Evolutionary conservation across 2,329 filamentous ascomycete species (phyloP), one percentile per base, ranked within the genome.

Genomic region (Neofusicoccum sp.): DNA sequence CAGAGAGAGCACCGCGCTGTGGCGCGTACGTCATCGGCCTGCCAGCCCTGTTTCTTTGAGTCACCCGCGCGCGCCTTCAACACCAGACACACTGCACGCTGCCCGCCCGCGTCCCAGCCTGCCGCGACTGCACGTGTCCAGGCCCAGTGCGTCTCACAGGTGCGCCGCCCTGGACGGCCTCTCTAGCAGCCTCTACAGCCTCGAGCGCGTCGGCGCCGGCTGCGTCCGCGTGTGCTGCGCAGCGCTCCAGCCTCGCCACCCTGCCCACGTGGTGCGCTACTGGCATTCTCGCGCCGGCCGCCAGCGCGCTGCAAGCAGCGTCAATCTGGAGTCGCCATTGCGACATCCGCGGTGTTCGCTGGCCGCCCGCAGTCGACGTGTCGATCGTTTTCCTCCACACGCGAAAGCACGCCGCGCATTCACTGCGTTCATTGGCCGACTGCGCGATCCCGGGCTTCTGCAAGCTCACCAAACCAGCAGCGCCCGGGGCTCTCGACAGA

Each of bases 381-480:
- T 20, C 58, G 48, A 44, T 54, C 48, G 33, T 54, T 60, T 43
- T 45, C 40, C 41, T 44, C 58, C 58, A 60, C 31, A 36, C 58
- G 48, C 40, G 31, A 7, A 30, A 26, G 47, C 58, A 60, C 58
- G 58, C 58, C 40, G 31, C 8, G 14, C 47, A 20, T 45, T 11
- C 38, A 16, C 38, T 26, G 26, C 8, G 26, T 30, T 60, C 38
- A 60, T 60, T 60, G 58, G 58, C 58, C 48, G 28, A 30, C 48
- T 26, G 45, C 45, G 16, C 16, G 28, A 33, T 14, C 43, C 34
- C 28, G 14, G 56, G 14, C 34, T 7, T 26, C 58, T 60, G 58
- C 58, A 60, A 26, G 26, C 58, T 45, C 58, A 54, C 47, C 38
- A 60, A 60, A 53, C 33, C 38, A 51, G 58, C 47, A n/a, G 36